Conservation (phyloP, 192 early-diverging fungal genomes). For the Irineochytrium annulatum region DNA sequence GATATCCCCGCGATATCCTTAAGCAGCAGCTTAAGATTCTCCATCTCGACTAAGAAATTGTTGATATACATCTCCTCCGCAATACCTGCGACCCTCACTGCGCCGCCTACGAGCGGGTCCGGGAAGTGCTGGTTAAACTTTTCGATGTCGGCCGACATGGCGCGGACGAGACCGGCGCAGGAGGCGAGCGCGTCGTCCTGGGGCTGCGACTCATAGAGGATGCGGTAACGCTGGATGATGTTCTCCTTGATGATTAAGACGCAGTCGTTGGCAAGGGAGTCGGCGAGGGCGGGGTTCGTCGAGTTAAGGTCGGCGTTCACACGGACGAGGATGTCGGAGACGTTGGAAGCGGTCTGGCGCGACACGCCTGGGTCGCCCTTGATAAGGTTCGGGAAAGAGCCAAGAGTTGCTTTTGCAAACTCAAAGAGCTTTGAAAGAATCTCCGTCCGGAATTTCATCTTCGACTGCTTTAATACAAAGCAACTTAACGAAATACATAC, state of each 20-base stretch:
- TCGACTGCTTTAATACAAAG: background rate
- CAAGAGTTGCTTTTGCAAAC: too few relatives aligned
- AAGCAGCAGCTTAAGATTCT: conserved; percentile 26
- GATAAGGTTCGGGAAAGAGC: too few relatives aligned
- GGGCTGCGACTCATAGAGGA: background rate
- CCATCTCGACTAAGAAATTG: conserved; percentile 28
- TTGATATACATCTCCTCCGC: conserved; percentile 44
- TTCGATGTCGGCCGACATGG: conserved; percentile 6
- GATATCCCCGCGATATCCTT: conserved; percentile 33
- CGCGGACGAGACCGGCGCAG: background rate
- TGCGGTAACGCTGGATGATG: background rate
- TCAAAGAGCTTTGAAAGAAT: too few relatives aligned
- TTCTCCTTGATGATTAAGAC: background rate
- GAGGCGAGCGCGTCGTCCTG: background rate
- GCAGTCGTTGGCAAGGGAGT: too few relatives aligned
- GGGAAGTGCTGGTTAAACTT: conserved; percentile 26
- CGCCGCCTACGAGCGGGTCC: conserved; percentile 22
- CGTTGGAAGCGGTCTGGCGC: background rate
- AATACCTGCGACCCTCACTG: conserved; percentile 14
- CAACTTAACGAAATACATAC: background rate
- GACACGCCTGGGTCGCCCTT: background rate
- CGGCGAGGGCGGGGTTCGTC: too few relatives aligned
- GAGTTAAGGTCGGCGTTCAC: too few relatives aligned
- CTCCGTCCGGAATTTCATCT: too few relatives aligned
- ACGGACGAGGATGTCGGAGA: background rate